Evolutionary conservation across 176 grass and related monocot genomes (phyloP), one percentile per base, ranked within the genome.

Genomic region (Areca catechu): DNA sequence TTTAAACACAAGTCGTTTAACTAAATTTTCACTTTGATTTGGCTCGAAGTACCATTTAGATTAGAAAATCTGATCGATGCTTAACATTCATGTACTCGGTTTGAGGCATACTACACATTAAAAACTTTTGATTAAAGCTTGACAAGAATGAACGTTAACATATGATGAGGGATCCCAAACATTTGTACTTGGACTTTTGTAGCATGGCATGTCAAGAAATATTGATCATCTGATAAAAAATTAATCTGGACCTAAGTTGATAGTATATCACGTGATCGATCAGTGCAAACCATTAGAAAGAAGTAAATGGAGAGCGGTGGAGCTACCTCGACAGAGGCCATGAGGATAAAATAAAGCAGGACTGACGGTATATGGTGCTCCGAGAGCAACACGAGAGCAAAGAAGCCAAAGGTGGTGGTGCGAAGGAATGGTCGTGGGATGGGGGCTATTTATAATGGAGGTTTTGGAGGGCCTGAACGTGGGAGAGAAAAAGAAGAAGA

Each of bases 291-390:
- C 34, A 43, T 43, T 0, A 43, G 34, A 14, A 69, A 22, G 20
- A 29, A 23, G 4, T 16, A 49, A 60, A 4, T 25, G 4, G 19
- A 0, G 51, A 4, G 15, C 24, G 22, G 30, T 28, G n/a, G 20
- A 21, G 24, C 52, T 91, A 83, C 88, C 88, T 86, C 69, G 63
- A 71, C 76, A 34, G 83, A 67, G 72, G 88, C 88, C 88, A 92
- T 92, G 47, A 28, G 1, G 64, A 70, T 16, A 28, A 29, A 64
- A 70, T 16, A 28, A 29, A 64, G 22, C 20, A 15, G 24, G 59
- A 53, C 53, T 54, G 61, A 21, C 28, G 17, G 66, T 17, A 60
- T 53, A 1, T 49, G 25, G 65, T 67, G 15, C 12, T 20, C 3
- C 3, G 12, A 18, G 0, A 54, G 53, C 17, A 20, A 5, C 1